Base-by-base conservation (phyloP, 202 grass and related monocot genomes). In the Elaeis oleifera region DNA sequence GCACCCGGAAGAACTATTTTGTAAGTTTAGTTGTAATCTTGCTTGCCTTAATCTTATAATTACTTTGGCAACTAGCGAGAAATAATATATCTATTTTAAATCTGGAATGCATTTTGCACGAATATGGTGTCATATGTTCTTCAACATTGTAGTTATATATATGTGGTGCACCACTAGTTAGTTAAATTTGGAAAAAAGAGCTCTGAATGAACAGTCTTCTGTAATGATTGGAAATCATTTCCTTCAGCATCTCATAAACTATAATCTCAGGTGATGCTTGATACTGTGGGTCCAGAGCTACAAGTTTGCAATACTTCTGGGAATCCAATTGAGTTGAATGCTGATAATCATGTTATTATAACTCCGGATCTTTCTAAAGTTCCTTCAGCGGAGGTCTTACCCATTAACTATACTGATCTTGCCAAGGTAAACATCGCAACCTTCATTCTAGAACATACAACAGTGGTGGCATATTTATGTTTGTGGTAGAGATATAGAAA, bases 281-380 rank as follows among this genome's bases (percentile, higher is more conserved):
- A 97, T 79, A 97, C 94, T 24, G 65, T 92, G 70, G 94, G 94
- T 68, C 94, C 94, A 74, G 94, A 97, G 85, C 81, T 97, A 77
- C 88, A 92, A 69, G 85, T 92, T 76, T 71, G 81, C 57, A 97
- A 97, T 83, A 54, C 88, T 52, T 84, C 80, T 62, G 88, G 75
- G 53, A 72, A 28, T 28, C 51, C 82, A 70, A 92, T 97, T 69
- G 82, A 74, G 56, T 73, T 97, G 78, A 88, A 80, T 63, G 79
- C 71, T 75, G 88, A 82, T 71, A 82, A 86, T 64, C 62, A 69
- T 82, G 88, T 97, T 72, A 89, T 23, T 51, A 79, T 97, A 79
- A 89, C 94, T 64, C 79, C 94, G 67, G 82, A 97, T 65, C 9
- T 72, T 53, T 89, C 85, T 79, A 86, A 74, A 75, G 31, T 68